Conservation (phyloP, 2,329 filamentous ascomycete species). For the Alternaria angustiovoidea region DNA sequence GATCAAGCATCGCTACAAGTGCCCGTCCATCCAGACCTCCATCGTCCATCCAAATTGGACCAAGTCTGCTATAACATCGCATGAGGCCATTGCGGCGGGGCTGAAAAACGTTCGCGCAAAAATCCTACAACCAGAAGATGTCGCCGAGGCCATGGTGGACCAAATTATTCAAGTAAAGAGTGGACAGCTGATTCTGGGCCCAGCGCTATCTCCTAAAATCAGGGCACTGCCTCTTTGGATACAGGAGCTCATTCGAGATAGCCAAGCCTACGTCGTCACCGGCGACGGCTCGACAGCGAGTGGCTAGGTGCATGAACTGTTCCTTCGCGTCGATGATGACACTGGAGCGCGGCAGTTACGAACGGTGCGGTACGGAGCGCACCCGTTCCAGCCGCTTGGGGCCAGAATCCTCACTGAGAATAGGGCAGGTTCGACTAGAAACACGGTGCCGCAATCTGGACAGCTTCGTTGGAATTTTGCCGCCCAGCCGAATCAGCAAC, state of each 20-base stretch:
- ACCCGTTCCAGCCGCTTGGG: conserved; percentile 7
- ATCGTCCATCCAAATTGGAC: conserved; percentile 56
- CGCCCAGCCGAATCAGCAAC: conserved; percentile 3
- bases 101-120: conserved; percentile 42
- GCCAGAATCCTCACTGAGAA: conserved; percentile 4
- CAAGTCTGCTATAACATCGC: conserved; percentile 49
- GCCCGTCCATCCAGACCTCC: conserved; percentile 54
- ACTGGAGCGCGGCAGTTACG: neutral
- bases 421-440: conserved; percentile 5
- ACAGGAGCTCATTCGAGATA: conserved; percentile 46
- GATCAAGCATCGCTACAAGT: conserved; percentile 53
- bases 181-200: conserved; percentile 53
- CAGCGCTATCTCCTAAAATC: conserved; percentile 30
- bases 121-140: conserved; percentile 51
- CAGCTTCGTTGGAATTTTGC: neutral
- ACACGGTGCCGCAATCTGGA: conserved; percentile 7
- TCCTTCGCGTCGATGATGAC: conserved; percentile 5
- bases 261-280: conserved; percentile 38
- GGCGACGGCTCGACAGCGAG: conserved; percentile 38
- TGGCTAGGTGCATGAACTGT: conserved; percentile 15
- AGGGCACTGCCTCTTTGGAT: conserved; percentile 45
- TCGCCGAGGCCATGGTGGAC: conserved; percentile 54
- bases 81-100: conserved; percentile 35
- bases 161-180: conserved; percentile 54
- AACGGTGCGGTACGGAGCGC: conserved; percentile 2